A percentile compares a stretch with the other conserved stretches of the same genome.
phyloP scores from a whole-genome alignment of 1,284 basidiomycete genomes.

The Pholiota adiposa region DNA sequence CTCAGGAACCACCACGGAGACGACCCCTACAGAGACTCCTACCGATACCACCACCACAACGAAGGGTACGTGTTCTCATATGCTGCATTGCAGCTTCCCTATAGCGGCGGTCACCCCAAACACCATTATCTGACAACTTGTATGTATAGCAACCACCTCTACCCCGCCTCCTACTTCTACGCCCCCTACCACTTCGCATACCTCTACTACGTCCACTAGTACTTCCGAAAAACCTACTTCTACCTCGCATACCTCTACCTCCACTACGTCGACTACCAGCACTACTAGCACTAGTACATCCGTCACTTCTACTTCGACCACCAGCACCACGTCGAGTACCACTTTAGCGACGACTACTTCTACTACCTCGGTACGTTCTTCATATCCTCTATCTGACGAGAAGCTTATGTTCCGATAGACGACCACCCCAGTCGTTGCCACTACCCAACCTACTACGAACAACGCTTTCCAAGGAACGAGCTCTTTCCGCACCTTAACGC shows the following conservation, averaged over 20 bases:
- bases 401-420: not conserved
- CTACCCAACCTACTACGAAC: not conserved
- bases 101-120: too few relatives aligned
- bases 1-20: not conserved
- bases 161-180: not conserved
- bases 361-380: not conserved
- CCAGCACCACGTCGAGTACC: not conserved
- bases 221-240: not conserved
- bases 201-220: not conserved
- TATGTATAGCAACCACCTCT: not conserved
- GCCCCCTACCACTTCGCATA: not conserved
- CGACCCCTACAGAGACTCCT: not conserved
- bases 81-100: not conserved
- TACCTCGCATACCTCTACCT: not conserved
- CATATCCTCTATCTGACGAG: not conserved
- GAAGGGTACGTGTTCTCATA: not conserved
- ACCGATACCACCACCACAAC: not conserved
- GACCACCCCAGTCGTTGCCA: not conserved
- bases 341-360: not conserved
- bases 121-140: not conserved
- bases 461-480: constrained; percentile 3
- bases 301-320: not conserved
- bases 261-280: not conserved
- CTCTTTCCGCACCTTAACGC: constrained; percentile 18
- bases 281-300: not conserved